Percentiles rank a stretch among this genome's conserved stretches.
Evolutionary conservation across 768 basidiomycete genomes (phyloP).

Genomic region (Lanmaoa rubissima): DNA sequence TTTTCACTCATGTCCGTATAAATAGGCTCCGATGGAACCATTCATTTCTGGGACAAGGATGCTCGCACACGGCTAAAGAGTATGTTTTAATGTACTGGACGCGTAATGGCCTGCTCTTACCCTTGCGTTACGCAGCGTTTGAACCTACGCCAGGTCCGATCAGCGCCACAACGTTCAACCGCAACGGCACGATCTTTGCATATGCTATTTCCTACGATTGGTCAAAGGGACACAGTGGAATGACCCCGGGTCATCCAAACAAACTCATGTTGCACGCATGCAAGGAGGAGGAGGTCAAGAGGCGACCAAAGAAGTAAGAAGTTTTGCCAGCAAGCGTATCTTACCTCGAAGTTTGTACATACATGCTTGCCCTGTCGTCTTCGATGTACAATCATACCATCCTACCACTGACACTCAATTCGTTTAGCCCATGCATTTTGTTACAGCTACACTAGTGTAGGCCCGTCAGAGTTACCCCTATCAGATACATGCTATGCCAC

Average conservation of each 20-base stretch:
- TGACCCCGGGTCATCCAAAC: slow-evolving; percentile 66
- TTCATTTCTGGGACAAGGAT: slow-evolving; percentile 96
- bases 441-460: background rate
- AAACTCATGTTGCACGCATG: slow-evolving; percentile 83
- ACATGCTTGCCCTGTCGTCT: slow-evolving; percentile 3
- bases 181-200: slow-evolving; percentile 84
- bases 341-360: background rate
- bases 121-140: slow-evolving; percentile 50
- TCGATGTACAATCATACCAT: slow-evolving; percentile 19
- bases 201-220: slow-evolving; percentile 94
- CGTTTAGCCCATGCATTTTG: background rate
- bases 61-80: slow-evolving; percentile 89
- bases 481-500: background rate
- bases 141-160: slow-evolving; percentile 76
- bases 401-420: background rate
- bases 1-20: slow-evolving; percentile 9
- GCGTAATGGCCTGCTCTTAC: background rate
- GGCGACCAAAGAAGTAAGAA: slow-evolving; percentile 41
- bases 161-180: slow-evolving; percentile 79
- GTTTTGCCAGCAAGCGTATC: background rate
- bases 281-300: slow-evolving; percentile 86
- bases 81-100: slow-evolving; percentile 28
- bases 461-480: background rate
- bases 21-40: slow-evolving; percentile 76
- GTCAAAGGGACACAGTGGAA: slow-evolving; percentile 89